Evolutionary conservation across 306 rosid genomes (phyloP).

Genomic region (Pachyrhizus erosus): DNA sequence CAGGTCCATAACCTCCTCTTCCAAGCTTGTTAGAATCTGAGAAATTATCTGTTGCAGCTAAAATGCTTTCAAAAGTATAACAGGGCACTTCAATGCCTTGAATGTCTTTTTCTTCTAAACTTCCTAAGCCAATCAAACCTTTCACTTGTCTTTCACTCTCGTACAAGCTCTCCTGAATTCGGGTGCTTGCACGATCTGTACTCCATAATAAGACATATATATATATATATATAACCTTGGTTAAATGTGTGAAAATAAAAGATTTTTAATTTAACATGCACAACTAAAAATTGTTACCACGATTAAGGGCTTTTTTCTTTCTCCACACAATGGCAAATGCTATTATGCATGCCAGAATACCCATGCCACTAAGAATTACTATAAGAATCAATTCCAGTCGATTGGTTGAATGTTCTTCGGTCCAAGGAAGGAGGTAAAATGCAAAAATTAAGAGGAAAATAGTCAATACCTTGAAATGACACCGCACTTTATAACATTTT

Average conservation of each 20-base stretch:
- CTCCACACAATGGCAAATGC: background rate
- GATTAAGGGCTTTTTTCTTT: conserved; percentile 8
- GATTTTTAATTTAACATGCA: background rate
- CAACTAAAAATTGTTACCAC: conserved; percentile 31
- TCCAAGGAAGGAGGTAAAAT: background rate
- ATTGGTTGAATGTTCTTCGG: background rate
- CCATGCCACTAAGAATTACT: background rate
- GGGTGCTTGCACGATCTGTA: conserved; percentile 32
- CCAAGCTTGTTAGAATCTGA: conserved; percentile 62
- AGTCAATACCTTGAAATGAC: background rate
- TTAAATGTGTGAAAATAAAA: background rate
- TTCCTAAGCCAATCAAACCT: conserved; percentile 36
- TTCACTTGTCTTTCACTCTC: conserved; percentile 40
- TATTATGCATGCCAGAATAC: conserved; percentile 16
- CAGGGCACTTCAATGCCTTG: conserved; percentile 52
- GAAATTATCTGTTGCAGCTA: conserved; percentile 54
- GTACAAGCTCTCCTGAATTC: conserved; percentile 14
- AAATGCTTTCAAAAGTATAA: conserved; percentile 44
- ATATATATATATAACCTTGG: background rate
- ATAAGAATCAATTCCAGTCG: background rate
- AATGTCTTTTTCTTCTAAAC: conserved; percentile 45
- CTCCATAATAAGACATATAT: background rate
- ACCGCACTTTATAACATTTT: background rate
- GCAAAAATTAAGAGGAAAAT: background rate
- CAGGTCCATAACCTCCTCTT: conserved; percentile 72